phyloP scores from a whole-genome alignment of 352 stramenopile genomes.

The Phytophthora sansomeana region DNA sequence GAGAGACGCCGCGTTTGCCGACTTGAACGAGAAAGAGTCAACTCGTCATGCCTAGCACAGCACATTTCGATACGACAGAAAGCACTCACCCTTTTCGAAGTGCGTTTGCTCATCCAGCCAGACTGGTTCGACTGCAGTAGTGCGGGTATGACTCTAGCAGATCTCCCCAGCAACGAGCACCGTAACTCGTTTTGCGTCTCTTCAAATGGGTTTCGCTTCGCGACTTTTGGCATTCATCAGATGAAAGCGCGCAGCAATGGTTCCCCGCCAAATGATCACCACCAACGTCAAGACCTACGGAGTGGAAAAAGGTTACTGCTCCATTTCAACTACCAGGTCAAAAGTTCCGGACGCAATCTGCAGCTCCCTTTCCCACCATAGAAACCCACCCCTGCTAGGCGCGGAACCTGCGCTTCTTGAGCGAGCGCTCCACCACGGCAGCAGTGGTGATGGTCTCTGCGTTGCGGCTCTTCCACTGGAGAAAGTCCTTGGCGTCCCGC shows the following conservation, averaged over 20 bases:
- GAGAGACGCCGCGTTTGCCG: slow-evolving; percentile 52
- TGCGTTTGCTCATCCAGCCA: slow-evolving; percentile 57
- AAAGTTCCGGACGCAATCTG: slow-evolving; percentile 20
- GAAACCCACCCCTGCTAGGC: not conserved
- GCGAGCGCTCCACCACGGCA: slow-evolving; percentile 60
- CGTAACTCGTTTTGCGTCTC: slow-evolving; percentile 26
- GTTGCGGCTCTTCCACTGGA: slow-evolving; percentile 80
- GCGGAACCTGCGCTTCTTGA: slow-evolving; percentile 70
- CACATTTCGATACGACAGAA: not conserved
- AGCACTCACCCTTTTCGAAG: slow-evolving; percentile 50
- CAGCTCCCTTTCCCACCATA: not conserved
- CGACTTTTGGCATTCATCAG: slow-evolving; percentile 47
- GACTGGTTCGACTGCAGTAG: not conserved
- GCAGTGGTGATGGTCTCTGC: slow-evolving; percentile 69
- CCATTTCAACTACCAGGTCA: slow-evolving; percentile 27
- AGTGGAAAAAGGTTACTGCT: slow-evolving; percentile 25
- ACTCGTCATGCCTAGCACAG: not conserved
- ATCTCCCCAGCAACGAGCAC: not conserved
- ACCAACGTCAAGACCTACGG: slow-evolving; percentile 14
- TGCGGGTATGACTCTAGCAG: not conserved
- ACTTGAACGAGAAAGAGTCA: slow-evolving; percentile 14
- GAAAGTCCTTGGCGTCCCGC: slow-evolving; percentile 76
- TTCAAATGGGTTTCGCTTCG: slow-evolving; percentile 43
- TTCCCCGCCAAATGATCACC: not conserved
- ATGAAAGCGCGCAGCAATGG: no score